These are phyloP conservation scores for Sugiyamaella qingdaonensis DNA, from an alignment of 805 yeast species.

Conservation along the genomic window DNA sequence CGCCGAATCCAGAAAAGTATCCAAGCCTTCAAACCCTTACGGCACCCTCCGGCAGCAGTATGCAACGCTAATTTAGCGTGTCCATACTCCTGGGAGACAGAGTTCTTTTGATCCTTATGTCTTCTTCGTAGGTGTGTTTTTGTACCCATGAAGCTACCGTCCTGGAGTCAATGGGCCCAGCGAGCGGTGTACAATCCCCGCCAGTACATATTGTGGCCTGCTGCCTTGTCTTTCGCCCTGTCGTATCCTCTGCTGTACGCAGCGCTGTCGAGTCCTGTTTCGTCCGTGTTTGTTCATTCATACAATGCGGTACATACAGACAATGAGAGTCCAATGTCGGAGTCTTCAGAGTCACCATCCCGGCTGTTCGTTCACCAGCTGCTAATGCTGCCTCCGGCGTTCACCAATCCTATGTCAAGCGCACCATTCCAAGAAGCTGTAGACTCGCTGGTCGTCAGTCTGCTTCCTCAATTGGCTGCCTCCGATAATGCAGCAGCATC, in stretches of 20 bases:
- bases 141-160: background rate
- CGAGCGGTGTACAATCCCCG: background rate
- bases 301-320: background rate
- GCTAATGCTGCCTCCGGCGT: constrained; percentile 28
- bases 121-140: background rate
- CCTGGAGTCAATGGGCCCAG: background rate
- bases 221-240: constrained; percentile 42
- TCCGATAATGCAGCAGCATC: constrained; percentile 4
- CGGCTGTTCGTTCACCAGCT: constrained; percentile 33
- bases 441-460: background rate
- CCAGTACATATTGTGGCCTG: constrained; percentile 46
- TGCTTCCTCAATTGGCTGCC: background rate
- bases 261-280: constrained; percentile 27
- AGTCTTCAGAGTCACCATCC: constrained; percentile 20
- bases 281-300: constrained; percentile 6
- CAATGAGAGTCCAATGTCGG: background rate
- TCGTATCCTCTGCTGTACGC: constrained; percentile 48
- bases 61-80: background rate
- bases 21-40: background rate
- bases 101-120: background rate
- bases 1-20: background rate
- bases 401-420: constrained; percentile 3
- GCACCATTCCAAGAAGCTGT: background rate
- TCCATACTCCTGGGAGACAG: too few species aligned
- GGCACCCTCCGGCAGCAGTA: background rate